phyloP scores from a whole-genome alignment of 83 land plant species.

The Isoetes engelmannii region DNA sequence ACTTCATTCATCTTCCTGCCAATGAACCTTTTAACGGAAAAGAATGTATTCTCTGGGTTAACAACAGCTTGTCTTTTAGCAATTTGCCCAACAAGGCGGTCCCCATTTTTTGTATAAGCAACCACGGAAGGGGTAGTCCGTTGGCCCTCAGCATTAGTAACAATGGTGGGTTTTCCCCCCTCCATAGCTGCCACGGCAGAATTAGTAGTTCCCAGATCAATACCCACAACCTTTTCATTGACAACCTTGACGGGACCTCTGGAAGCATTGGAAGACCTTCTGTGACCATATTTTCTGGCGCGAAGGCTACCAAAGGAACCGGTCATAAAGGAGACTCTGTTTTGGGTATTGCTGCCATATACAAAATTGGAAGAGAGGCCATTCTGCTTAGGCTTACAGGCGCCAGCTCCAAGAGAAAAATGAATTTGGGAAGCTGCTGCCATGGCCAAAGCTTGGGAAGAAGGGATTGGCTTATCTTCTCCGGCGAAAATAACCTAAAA shows the following conservation, averaged over 20 bases:
- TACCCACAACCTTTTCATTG: conserved; percentile 17
- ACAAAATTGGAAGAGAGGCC: too few species aligned
- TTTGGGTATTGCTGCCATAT: too few species aligned
- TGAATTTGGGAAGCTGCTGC: too few species aligned
- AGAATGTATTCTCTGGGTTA: conserved; percentile 32
- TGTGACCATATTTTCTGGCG: too few species aligned
- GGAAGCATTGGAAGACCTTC: too few species aligned
- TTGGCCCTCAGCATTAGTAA: conserved; percentile 35
- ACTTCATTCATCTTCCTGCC: conserved; percentile 36
- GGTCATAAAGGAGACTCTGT: too few species aligned
- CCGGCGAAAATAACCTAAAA: too few species aligned
- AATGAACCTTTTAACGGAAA: conserved; percentile 34
- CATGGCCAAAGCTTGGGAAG: too few species aligned
- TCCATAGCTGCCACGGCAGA: conserved; percentile 40
- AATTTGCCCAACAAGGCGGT: conserved; percentile 34
- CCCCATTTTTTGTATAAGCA: conserved; percentile 38
- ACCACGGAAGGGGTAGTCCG: conserved; percentile 37
- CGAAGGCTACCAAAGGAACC: too few species aligned
- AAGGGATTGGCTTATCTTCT: too few species aligned
- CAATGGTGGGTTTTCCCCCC: conserved; percentile 34
- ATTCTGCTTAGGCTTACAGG: too few species aligned
- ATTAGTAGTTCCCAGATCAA: conserved; percentile 33
- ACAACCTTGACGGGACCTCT: background rate
- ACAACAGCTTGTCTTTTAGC: conserved; percentile 37
- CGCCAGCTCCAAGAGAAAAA: too few species aligned